Evolutionary conservation across 192 early-diverging fungal genomes (phyloP), one percentile per base, ranked within the genome.

Genomic region (Globomyces pollinis-pini): DNA sequence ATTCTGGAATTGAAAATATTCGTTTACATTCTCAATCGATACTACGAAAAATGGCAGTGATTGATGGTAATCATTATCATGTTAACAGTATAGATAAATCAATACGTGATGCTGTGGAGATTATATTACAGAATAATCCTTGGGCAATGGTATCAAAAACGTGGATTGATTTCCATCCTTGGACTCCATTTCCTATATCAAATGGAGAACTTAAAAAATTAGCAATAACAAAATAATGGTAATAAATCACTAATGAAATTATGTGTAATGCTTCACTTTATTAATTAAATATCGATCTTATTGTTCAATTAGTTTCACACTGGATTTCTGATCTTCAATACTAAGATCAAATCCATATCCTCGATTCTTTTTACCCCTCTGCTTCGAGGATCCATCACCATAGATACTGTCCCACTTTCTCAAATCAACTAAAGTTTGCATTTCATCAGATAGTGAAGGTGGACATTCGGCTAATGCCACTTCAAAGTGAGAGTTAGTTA

Each of bases 371-470:
- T 52, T 69, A n/a, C n/a, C n/a, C n/a, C n/a, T 65, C 16, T 61
- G 62, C 51, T 75, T 71, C 2, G 79, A 82, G 15, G 64, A 43
- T 30, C 82, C 87, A 67, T 93, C 91, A 24, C 94, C 94, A 66
- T 88, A 96, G 61, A 77, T 57, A 39, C 75, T 80, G 72, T 92
- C 88, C 91, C 91, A 97, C 68, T 97, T 93, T 42, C 88, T 68
- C 57, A 97, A 73, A 74, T 92, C 91, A 16, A 86, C 71, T 49
- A 97, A 69, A 54, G 89, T 88, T 53, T 87, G 79, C 90, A 89
- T 92, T 60, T 92, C 86, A 63, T 94, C 94, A 13, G 88, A 89
- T 32, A 88, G 80, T 41, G 87, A 89, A 2, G 94, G 88, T 31
- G 91, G 82, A 9, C 92, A 81, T 66, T 91, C 85, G 57, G 79